Evolutionary conservation across 2,329 filamentous ascomycete species (phyloP).

Genomic region (Hymenoscyphus infarciens): DNA sequence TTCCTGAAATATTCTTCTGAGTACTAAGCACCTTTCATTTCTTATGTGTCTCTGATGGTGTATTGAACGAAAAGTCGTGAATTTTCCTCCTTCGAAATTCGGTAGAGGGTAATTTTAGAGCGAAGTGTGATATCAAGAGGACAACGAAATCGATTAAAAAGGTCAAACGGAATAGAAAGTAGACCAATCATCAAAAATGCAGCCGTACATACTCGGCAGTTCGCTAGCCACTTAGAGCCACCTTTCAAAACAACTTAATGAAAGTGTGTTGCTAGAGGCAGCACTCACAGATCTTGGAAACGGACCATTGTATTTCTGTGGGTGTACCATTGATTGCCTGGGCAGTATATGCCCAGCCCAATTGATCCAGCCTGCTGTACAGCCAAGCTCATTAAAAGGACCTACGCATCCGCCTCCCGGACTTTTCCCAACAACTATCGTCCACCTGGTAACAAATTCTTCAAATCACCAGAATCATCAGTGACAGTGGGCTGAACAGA

Average conservation of each 20-base stretch:
- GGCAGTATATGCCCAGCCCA: neutral
- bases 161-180: neutral
- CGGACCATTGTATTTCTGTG: neutral
- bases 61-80: neutral
- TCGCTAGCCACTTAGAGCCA: neutral
- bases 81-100: neutral
- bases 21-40: neutral
- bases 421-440: neutral
- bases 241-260: neutral
- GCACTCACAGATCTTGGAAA: neutral
- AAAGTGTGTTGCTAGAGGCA: neutral
- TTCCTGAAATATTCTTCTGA: neutral
- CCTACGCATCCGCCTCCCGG: slow-evolving; percentile 1
- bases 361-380: neutral
- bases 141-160: neutral
- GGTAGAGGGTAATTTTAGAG: neutral
- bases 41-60: neutral
- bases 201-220: neutral
- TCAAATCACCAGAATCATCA: neutral
- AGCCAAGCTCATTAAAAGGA: slow-evolving; percentile 9
- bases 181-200: neutral
- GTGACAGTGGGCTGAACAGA: slow-evolving; percentile 3
- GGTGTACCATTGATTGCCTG: neutral
- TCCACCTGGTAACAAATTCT: neutral
- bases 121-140: neutral